Conservation (phyloP, 2,329 filamentous ascomycete genomes). For the Xylariales sp. region DNA sequence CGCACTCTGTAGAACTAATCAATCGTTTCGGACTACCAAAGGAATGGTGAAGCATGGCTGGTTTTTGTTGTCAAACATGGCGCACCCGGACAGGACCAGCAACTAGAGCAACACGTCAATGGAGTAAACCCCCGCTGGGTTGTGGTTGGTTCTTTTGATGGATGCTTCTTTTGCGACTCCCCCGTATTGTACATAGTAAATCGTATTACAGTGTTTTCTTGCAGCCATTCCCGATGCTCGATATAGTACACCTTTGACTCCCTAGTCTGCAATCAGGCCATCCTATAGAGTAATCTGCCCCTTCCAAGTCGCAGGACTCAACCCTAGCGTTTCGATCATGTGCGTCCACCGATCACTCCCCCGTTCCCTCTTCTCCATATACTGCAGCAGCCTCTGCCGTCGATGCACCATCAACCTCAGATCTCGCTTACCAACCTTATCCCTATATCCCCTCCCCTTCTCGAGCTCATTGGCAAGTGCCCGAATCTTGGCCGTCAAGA, state of each 20-base stretch:
- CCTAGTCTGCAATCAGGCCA: not conserved
- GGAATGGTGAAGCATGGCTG: conserved; percentile 9
- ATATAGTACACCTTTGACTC: conserved; percentile 19
- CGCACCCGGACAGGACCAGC: not conserved
- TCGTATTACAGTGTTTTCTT: conserved; percentile 7
- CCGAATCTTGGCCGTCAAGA: conserved; percentile 90
- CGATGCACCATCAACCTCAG: conserved; percentile 79
- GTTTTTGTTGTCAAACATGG: conserved; percentile 7
- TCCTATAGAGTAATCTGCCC: conserved; percentile 74
- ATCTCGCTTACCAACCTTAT: conserved; percentile 93
- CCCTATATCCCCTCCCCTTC: conserved; percentile 65
- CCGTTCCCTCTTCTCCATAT: conserved; percentile 83
- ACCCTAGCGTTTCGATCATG: conserved; percentile 75
- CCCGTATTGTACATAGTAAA: conserved; percentile 34
- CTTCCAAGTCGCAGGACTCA: conserved; percentile 86
- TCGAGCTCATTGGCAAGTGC: conserved; percentile 69
- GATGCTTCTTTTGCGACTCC: conserved; percentile 7
- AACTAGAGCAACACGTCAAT: not conserved
- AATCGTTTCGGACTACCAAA: conserved; percentile 5
- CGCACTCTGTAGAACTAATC: conserved; percentile 42
- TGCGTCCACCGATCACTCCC: conserved; percentile 88
- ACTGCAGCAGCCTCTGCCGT: conserved; percentile 81
- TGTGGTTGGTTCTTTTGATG: not conserved
- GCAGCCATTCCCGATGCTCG: conserved; percentile 12
- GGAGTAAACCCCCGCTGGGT: no score